A percentile compares a stretch with the other conserved stretches of the same genome.
Conservation (phyloP, 495 filamentous ascomycete genomes). For the Clavariopsis aquatica region DNA sequence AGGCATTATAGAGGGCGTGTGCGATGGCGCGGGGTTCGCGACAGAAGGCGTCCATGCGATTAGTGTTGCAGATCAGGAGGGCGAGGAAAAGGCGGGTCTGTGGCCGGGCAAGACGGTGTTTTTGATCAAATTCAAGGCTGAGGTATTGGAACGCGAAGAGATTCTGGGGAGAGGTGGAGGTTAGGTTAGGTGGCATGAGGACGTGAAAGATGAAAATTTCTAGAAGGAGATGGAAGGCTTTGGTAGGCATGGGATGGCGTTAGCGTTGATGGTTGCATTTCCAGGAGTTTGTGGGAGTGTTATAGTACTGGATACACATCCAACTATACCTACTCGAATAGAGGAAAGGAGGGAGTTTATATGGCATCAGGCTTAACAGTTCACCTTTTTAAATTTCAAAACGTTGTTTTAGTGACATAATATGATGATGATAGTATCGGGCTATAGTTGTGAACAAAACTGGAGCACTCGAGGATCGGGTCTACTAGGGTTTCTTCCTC, state of each 20-base stretch:
- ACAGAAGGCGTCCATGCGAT: slow-evolving; percentile 84
- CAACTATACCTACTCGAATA: not conserved
- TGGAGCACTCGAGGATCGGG: too few species aligned
- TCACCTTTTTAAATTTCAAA: not conserved
- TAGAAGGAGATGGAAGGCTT: too few species aligned
- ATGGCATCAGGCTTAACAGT: not conserved
- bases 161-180: slow-evolving; percentile 52
- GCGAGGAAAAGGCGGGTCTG: slow-evolving; percentile 47
- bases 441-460: too few species aligned
- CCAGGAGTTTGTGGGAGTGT: not conserved
- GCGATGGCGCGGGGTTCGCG: slow-evolving; percentile 86
- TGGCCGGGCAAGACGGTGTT: slow-evolving; percentile 97
- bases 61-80: slow-evolving; percentile 68
- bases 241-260: not conserved
- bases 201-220: not conserved
- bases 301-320: not conserved
- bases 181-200: not conserved
- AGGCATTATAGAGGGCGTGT: slow-evolving; percentile 92
- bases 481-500: too few species aligned
- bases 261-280: not conserved
- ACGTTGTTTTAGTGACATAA: too few species aligned
- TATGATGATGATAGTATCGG: too few species aligned
- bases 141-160: slow-evolving; percentile 89
- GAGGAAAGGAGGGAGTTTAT: not conserved
- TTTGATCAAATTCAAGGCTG: slow-evolving; percentile 82